Conservation (phyloP, 2,329 filamentous ascomycete species). For the Neoarthrinium moseri region DNA sequence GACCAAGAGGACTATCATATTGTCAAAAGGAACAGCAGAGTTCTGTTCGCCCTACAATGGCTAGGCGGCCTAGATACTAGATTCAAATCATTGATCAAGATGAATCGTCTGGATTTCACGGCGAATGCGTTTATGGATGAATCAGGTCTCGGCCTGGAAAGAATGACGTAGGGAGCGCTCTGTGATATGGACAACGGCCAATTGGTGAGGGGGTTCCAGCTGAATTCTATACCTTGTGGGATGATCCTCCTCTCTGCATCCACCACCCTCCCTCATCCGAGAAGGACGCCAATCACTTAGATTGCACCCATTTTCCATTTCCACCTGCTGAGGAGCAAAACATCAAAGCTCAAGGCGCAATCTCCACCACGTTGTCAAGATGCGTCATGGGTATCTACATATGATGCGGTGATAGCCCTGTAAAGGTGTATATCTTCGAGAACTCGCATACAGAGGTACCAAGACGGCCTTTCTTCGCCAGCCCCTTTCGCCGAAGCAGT, state of each 20-base stretch:
- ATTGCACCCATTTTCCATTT: background rate
- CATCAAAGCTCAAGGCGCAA: background rate
- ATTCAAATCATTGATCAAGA: background rate
- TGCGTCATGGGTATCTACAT: constrained; percentile 2
- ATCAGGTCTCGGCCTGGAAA: background rate
- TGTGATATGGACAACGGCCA: background rate
- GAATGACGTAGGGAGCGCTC: background rate
- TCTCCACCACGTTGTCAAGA: background rate
- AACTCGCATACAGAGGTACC: background rate
- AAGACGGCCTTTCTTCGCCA: background rate
- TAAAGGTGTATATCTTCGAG: background rate
- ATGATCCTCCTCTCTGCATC: background rate
- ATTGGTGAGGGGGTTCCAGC: background rate
- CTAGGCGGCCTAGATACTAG: background rate
- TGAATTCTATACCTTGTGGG: background rate
- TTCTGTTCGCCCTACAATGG: background rate
- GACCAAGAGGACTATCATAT: background rate
- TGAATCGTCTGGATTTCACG: background rate
- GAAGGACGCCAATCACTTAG: background rate
- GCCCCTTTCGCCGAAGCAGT: background rate
- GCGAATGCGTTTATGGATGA: background rate
- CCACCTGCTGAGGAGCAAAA: constrained; percentile 5
- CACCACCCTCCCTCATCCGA: background rate
- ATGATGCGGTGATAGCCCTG: constrained; percentile 2
- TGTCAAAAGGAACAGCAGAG: background rate